phyloP scores from a whole-genome alignment of 805 yeast species.

The Starmerella tilneyi region DNA sequence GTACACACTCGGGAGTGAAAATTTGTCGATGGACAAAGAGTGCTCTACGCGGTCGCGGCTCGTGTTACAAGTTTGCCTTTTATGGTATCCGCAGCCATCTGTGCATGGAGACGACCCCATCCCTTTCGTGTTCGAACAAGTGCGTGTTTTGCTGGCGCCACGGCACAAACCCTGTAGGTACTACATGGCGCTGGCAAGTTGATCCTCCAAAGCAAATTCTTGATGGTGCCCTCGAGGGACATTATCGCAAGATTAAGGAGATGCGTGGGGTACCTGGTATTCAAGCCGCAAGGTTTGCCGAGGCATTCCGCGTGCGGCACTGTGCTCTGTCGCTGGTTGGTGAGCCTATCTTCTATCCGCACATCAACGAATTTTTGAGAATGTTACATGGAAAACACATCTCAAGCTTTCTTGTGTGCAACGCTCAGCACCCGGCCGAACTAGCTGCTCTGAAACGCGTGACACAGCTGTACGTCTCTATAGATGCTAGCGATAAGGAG shows the following conservation, averaged over 20 bases:
- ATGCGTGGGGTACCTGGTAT: constrained; percentile 95
- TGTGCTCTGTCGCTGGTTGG: constrained; percentile 91
- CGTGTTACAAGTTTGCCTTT: constrained; percentile 85
- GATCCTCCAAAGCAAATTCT: constrained; percentile 78
- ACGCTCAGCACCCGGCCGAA: constrained; percentile 91
- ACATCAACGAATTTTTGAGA: constrained; percentile 72
- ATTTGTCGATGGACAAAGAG: constrained; percentile 95
- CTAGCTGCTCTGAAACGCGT: constrained; percentile 59
- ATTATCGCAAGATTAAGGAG: constrained; percentile 83
- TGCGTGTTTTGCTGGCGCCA: constrained; percentile 98
- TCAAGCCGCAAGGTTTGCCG: constrained; percentile 77
- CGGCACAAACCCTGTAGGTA: constrained; percentile 93
- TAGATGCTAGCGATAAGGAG: constrained; percentile 82
- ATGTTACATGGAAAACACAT: constrained; percentile 72
- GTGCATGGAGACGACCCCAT: constrained; percentile 94
- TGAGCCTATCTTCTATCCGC: constrained; percentile 88
- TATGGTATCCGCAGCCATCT: constrained; percentile 84
- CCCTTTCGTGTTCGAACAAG: constrained; percentile 84
- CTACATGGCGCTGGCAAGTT: constrained; percentile 93
- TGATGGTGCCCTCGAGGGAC: constrained; percentile 79
- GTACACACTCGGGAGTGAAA: constrained; percentile 90
- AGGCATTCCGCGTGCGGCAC: constrained; percentile 79
- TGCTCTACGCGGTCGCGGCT: constrained; percentile 86
- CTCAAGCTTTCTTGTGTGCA: constrained; percentile 82
- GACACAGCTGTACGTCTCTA: constrained; percentile 83